Base-by-base conservation (phyloP, 805 yeast genomes). In the Saccharomycopsis capsularis region DNA sequence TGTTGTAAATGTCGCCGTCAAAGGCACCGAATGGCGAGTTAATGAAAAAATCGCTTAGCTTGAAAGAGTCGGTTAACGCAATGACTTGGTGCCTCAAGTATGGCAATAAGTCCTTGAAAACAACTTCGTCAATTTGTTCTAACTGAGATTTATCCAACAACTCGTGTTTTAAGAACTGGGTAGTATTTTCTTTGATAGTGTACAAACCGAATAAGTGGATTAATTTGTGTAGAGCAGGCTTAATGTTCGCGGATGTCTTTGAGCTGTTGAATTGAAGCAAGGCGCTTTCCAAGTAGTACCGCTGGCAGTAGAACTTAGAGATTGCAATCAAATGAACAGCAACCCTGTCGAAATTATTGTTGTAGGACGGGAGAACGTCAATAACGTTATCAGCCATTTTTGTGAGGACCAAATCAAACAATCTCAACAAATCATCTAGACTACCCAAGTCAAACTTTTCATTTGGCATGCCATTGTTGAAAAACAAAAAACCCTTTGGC, bases 1-100 rank as follows among this genome's bases (percentile, higher is more conserved):
- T 80, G 60, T 81, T 80, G 68, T 88, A 89, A 49, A 86, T 81
- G 63, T 89, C 82, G 51, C 96, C 96, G 57, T 85, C 80, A 65
- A 75, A 82, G 50, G 71, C 74, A 42, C 96, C 97, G 50, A 89
- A 75, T 3, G 93, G 81, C 0, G 96, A 80, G 63, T 88, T 85
- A 60, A 89, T 74, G 68, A 84, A 76, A 62, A 75, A 82, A 67
- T 89, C 96, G 37, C 87, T 79, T 55, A 84, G 74, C 65, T 83
- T 79, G 72, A 89, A 89, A 1, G 95, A 75, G 66, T 89, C 97
- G 3, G 95, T 84, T 58, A 85, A 71, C 1, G 85, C 83, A 63
- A 87, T 78, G 47, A 84, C 84, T 59, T 83, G 79, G 27, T 78
- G 76, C 63, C 96, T 73, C 37, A 83, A 62, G 23, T 67, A 68